Percentiles rank a stretch among this genome's conserved stretches.
phyloP scores from a whole-genome alignment of 2,329 filamentous ascomycete genomes.

The Fusarium sp. region DNA sequence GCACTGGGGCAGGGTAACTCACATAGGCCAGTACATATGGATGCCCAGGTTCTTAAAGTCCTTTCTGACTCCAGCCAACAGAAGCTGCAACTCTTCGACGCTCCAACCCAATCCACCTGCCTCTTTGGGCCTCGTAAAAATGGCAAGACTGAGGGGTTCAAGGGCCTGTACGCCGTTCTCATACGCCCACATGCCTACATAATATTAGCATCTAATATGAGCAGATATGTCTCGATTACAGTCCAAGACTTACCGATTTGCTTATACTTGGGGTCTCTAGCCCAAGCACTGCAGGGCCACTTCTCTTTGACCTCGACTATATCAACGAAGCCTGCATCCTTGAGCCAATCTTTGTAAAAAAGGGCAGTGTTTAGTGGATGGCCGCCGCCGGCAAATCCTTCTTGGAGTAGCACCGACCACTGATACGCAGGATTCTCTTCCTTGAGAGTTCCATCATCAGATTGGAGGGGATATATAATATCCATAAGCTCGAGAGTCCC shows the following conservation, averaged over 20 bases:
- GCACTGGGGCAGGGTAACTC: too few species aligned
- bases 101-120: not conserved
- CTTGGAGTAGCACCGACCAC: not conserved
- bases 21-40: not conserved
- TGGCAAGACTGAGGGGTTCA: not conserved
- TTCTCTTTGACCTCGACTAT: not conserved
- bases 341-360: not conserved
- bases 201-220: not conserved
- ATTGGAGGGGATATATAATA: not conserved
- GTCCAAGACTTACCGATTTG: not conserved
- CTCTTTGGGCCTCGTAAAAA: not conserved
- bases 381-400: not conserved
- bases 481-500: not conserved
- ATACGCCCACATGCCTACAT: not conserved
- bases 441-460: not conserved
- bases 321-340: not conserved
- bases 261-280: not conserved
- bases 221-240: not conserved
- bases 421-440: not conserved
- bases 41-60: not conserved
- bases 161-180: not conserved
- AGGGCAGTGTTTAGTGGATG: not conserved
- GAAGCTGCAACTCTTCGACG: not conserved
- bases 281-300: not conserved
- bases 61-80: not conserved